These are phyloP conservation scores for Friedmanniomyces endolithicus DNA, from an alignment of 495 filamentous ascomycete genomes.

Conservation along the genomic window DNA sequence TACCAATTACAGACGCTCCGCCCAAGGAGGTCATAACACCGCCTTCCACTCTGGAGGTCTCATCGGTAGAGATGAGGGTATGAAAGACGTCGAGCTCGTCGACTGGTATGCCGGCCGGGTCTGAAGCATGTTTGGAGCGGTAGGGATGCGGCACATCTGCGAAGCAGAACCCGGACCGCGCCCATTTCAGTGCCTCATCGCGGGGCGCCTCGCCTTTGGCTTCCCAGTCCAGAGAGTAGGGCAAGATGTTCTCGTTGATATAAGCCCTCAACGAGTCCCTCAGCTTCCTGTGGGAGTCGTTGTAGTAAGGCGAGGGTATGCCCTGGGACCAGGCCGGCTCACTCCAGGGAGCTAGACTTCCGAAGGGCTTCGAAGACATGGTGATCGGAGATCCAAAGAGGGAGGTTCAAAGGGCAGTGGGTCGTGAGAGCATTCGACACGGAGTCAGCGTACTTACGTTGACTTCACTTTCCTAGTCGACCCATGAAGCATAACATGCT, in stretches of 20 bases:
- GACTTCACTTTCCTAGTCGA: no score
- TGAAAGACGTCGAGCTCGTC: conserved; percentile 30
- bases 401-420: not conserved
- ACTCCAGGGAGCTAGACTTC: conserved; percentile 27
- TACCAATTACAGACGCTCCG: conserved; percentile 42
- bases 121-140: conserved; percentile 21
- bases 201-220: conserved; percentile 26
- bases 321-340: conserved; percentile 30
- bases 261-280: conserved; percentile 24
- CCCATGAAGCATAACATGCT: no score
- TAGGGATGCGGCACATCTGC: conserved; percentile 29
- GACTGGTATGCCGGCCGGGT: conserved; percentile 28
- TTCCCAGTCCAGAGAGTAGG: conserved; percentile 31
- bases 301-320: conserved; percentile 31
- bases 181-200: conserved; percentile 23
- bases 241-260: conserved; percentile 26
- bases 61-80: conserved; percentile 26
- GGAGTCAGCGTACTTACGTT: no score
- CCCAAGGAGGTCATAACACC: conserved; percentile 32
- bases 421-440: no score
- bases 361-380: conserved; percentile 14
- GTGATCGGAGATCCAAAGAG: not conserved
- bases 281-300: conserved; percentile 24
- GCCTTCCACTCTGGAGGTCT: conserved; percentile 27
- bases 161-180: conserved; percentile 27